These are phyloP conservation scores for Mrakia hoshinonis DNA, from an alignment of 768 basidiomycete genomes.

Conservation along the genomic window DNA sequence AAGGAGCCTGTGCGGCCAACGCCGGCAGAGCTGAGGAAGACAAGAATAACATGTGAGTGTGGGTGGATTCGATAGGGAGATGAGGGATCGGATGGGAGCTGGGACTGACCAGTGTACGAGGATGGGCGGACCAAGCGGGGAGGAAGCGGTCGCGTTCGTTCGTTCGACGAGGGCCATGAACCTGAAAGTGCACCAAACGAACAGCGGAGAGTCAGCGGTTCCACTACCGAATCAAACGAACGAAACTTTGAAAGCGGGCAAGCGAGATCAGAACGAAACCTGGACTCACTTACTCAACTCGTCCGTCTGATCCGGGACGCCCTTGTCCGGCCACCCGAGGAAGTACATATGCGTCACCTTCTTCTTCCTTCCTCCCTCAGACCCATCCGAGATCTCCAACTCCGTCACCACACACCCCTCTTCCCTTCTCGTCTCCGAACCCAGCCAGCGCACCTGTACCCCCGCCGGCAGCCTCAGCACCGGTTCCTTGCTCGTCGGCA, in stretches of 20 bases:
- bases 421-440: not conserved
- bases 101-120: conserved; percentile 40
- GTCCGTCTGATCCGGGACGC: conserved; percentile 4
- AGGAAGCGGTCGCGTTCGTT: conserved; percentile 28
- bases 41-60: conserved; percentile 14
- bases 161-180: conserved; percentile 14
- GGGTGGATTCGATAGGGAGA: not conserved
- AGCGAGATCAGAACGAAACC: not conserved
- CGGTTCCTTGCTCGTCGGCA: conserved; percentile 30
- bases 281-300: conserved; percentile 10
- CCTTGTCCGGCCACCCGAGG: conserved; percentile 22
- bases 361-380: not conserved
- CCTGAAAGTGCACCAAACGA: not conserved
- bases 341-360: conserved; percentile 5
- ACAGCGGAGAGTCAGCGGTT: not conserved
- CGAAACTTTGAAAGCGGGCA: not conserved
- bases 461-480: conserved; percentile 5
- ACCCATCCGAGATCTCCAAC: not conserved
- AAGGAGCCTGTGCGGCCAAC: conserved; percentile 41
- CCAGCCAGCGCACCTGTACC: not conserved
- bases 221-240: too few relatives aligned
- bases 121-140: conserved; percentile 27
- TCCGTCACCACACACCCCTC: conserved; percentile 6
- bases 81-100: not conserved
- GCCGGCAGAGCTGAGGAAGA: conserved; percentile 40